phyloP scores from a whole-genome alignment of 2,329 filamentous ascomycete species.

The Raffaelea deltoideospora region DNA sequence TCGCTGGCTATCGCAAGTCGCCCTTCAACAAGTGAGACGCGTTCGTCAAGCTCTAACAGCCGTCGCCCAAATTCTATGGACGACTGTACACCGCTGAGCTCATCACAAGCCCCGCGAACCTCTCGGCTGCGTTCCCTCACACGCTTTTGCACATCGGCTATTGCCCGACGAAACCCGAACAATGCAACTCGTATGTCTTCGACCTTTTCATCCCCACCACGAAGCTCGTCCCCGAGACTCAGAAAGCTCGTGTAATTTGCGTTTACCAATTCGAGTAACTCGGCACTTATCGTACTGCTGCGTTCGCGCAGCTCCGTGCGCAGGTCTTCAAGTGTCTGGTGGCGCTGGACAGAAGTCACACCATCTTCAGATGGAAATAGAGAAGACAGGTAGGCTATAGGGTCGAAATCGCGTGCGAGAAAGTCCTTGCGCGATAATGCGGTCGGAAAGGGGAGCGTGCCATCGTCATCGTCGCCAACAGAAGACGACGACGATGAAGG shows the following conservation, averaged over 20 bases:
- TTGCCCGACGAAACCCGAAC: constrained; percentile 68
- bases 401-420: constrained; percentile 60
- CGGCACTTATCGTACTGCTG: constrained; percentile 62
- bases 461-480: constrained; percentile 35
- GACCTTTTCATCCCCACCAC: constrained; percentile 79
- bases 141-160: constrained; percentile 54
- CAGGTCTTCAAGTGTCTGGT: constrained; percentile 91
- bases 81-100: constrained; percentile 48
- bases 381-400: constrained; percentile 58
- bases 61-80: constrained; percentile 46
- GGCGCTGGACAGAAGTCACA: constrained; percentile 51
- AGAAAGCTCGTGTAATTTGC: constrained; percentile 88
- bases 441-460: constrained; percentile 72
- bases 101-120: constrained; percentile 44
- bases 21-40: constrained; percentile 47
- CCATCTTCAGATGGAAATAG: constrained; percentile 16
- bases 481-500: constrained; percentile 24
- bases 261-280: constrained; percentile 89
- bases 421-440: constrained; percentile 77
- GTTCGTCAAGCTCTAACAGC: constrained; percentile 52
- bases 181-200: constrained; percentile 81
- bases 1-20: constrained; percentile 37
- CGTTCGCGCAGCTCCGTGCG: constrained; percentile 73
- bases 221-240: constrained; percentile 63
- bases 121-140: constrained; percentile 51